Evolutionary conservation across 73 alveolate species (phyloP).

Genomic region (Tetrahymena elliotti): DNA sequence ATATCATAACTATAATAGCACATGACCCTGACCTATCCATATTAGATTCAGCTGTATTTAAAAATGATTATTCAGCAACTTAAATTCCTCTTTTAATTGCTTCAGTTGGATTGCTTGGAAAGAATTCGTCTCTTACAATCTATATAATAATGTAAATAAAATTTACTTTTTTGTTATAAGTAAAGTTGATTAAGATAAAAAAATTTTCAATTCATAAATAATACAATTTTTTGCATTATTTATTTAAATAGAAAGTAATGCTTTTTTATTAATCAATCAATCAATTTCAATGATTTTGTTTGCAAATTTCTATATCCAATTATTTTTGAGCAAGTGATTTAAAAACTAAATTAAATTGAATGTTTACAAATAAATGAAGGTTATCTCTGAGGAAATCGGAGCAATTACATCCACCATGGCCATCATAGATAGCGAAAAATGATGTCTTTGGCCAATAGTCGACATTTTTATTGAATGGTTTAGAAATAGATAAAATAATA

Average conservation of each 20-base stretch:
- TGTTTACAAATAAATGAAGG: slow-evolving; percentile 40
- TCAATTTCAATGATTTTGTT: too few relatives aligned
- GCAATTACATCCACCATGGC: slow-evolving; percentile 80
- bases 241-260: too few relatives aligned
- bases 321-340: not conserved
- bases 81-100: slow-evolving; percentile 45
- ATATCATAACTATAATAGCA: slow-evolving; percentile 51
- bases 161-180: not conserved
- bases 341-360: not conserved
- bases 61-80: slow-evolving; percentile 52
- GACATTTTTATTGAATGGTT: slow-evolving; percentile 51
- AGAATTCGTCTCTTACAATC: slow-evolving; percentile 25
- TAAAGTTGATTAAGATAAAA: not conserved
- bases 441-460: slow-evolving; percentile 70
- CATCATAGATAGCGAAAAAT: slow-evolving; percentile 71
- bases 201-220: too few relatives aligned
- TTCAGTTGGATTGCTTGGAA: slow-evolving; percentile 64
- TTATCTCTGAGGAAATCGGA: slow-evolving; percentile 67
- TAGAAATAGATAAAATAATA: slow-evolving; percentile 66
- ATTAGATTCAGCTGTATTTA: slow-evolving; percentile 9
- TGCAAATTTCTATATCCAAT: not conserved
- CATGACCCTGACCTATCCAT: slow-evolving; percentile 57
- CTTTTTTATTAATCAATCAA: too few relatives aligned
- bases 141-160: not conserved
- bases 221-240: not conserved